These are phyloP conservation scores for Neonectria sp. DNA, from an alignment of 2,329 filamentous ascomycete species.

Conservation along the genomic window DNA sequence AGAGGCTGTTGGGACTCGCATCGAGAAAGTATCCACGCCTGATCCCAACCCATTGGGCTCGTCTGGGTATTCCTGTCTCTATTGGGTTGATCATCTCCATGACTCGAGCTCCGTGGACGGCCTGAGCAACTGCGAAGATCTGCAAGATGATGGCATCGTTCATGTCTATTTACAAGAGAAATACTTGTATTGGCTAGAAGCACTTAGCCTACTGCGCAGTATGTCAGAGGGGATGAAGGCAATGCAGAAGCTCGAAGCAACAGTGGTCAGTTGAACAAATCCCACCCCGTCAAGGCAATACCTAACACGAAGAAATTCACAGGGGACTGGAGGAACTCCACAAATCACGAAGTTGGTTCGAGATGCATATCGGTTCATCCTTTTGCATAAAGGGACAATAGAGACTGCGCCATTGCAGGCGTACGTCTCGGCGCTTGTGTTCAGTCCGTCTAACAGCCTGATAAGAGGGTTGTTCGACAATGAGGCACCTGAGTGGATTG, in stretches of 20 bases:
- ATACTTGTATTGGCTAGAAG: conserved; percentile 60
- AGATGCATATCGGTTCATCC: conserved; percentile 24
- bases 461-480: neutral
- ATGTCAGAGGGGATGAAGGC: neutral
- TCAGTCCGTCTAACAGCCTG: conserved; percentile 16
- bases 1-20: conserved; percentile 19
- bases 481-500: conserved; percentile 20
- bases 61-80: conserved; percentile 38
- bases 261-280: neutral
- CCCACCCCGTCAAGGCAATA: neutral
- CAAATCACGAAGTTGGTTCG: neutral
- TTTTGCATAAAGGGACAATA: neutral
- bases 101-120: neutral
- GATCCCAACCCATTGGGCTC: conserved; percentile 31
- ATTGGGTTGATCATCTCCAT: conserved; percentile 43
- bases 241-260: neutral
- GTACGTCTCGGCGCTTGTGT: conserved; percentile 29
- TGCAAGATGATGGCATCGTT: neutral
- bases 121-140: neutral
- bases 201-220: conserved; percentile 54
- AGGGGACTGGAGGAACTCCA: neutral
- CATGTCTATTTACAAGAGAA: neutral
- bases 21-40: conserved; percentile 25
- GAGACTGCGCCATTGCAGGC: conserved; percentile 10
- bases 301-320: neutral